A percentile compares a stretch with the other conserved stretches of the same genome.
phyloP scores from a whole-genome alignment of 2,329 filamentous ascomycete species.

The Colletotrichum camelliae region DNA sequence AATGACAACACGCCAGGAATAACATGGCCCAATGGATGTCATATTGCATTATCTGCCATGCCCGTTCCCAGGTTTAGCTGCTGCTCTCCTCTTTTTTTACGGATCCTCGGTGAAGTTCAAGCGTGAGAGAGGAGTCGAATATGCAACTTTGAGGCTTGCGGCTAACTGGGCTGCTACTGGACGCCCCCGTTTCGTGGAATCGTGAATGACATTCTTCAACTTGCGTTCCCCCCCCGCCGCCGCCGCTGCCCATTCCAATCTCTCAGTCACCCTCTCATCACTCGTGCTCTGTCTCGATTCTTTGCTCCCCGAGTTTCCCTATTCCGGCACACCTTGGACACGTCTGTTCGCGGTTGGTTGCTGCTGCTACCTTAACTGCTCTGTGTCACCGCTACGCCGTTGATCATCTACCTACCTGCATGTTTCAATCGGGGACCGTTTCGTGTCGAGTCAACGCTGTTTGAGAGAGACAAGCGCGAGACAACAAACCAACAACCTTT shows the following conservation, averaged over 20 bases:
- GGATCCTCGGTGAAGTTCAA: not conserved
- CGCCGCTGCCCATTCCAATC: not conserved
- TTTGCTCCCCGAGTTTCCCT: not conserved
- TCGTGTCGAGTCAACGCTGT: not conserved
- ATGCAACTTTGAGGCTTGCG: not conserved
- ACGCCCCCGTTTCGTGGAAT: not conserved
- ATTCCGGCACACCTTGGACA: not conserved
- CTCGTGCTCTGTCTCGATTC: not conserved
- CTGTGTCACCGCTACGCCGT: not conserved
- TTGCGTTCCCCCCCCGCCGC: not conserved
- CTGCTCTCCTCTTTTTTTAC: not conserved
- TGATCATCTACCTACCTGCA: not conserved
- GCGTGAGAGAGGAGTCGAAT: not conserved
- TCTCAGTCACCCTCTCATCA: not conserved
- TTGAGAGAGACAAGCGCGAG: not conserved
- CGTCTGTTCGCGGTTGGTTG: not conserved
- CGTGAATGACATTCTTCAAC: not conserved
- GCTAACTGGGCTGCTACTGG: not conserved
- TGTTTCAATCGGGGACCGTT: constrained; percentile 15
- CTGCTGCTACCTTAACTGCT: not conserved
- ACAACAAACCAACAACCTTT: not conserved
- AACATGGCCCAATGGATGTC: constrained; percentile 1
- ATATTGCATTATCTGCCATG: not conserved
- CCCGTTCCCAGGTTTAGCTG: not conserved
- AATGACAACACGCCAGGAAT: not conserved